Evolutionary conservation across 2,329 filamentous ascomycete species (phyloP).

Genomic region (Cladobotryum mycophilum): DNA sequence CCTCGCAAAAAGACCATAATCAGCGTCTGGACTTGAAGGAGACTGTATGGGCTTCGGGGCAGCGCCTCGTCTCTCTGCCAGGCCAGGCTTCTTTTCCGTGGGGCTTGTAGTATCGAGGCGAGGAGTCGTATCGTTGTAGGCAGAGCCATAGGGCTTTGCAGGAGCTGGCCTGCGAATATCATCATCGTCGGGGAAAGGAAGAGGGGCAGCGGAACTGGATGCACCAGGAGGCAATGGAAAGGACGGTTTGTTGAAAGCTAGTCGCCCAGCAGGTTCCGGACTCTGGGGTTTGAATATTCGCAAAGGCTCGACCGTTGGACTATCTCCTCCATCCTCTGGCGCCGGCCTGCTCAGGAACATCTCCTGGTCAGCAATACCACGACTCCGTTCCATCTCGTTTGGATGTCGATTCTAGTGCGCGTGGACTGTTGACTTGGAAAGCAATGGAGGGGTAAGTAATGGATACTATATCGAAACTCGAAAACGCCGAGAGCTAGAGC

Average conservation of each 20-base stretch:
- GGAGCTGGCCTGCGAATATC: conserved; percentile 41
- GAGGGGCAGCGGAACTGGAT: conserved; percentile 59
- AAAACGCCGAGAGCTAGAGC: no score
- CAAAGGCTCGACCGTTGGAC: conserved; percentile 75
- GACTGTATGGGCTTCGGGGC: conserved; percentile 77
- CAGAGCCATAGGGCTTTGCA: conserved; percentile 40
- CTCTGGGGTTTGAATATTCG: conserved; percentile 77
- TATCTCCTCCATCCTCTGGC: conserved; percentile 52
- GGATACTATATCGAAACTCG: no score
- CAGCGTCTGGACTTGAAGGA: conserved; percentile 68
- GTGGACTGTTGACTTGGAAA: background rate
- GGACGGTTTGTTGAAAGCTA: conserved; percentile 44
- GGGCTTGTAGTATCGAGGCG: conserved; percentile 49
- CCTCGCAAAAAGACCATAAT: conserved; percentile 75
- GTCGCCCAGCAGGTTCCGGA: conserved; percentile 46
- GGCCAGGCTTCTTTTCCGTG: conserved; percentile 52
- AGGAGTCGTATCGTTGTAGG: conserved; percentile 44
- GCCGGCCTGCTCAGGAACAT: conserved; percentile 67
- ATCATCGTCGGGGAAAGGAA: conserved; percentile 71
- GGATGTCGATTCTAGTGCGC: background rate
- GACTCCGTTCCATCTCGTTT: conserved; percentile 44
- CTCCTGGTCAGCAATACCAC: conserved; percentile 70
- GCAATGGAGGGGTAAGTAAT: no score
- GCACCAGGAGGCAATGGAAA: conserved; percentile 63
- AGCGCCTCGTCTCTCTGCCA: conserved; percentile 79